Evolutionary conservation across 257 asterid species (phyloP).

Genomic region (Penstemon barbatus): DNA sequence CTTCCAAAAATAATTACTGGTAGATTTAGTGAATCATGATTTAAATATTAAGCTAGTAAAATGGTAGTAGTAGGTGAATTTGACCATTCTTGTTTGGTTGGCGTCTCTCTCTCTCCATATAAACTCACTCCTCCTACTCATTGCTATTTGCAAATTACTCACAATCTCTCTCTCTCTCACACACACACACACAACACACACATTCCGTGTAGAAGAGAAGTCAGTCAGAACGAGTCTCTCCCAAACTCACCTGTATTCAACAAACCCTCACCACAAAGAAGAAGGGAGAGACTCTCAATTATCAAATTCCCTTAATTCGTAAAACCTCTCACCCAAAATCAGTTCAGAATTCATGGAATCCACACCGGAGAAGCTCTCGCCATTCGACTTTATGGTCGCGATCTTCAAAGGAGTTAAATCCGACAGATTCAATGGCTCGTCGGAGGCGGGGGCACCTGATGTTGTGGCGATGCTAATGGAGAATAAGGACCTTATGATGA

Average conservation of each 20-base stretch:
- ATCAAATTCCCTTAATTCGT: too few species aligned
- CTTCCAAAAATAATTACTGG: too few species aligned
- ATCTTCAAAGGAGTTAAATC: constrained; percentile 64
- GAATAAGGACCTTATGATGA: constrained; percentile 71
- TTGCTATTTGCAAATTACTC: background rate
- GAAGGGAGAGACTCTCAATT: constrained; percentile 35
- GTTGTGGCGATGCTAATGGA: constrained; percentile 67
- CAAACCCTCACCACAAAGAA: constrained; percentile 12
- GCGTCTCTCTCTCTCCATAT: constrained; percentile 31
- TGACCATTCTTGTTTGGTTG: constrained; percentile 79
- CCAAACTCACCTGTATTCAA: constrained; percentile 33
- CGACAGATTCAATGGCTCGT: constrained; percentile 63
- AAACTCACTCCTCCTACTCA: background rate
- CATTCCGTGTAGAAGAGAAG: constrained; percentile 33
- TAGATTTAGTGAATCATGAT: too few species aligned
- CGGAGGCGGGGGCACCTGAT: constrained; percentile 47
- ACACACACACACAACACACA: constrained; percentile 23
- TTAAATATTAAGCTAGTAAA: too few species aligned
- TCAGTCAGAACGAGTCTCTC: constrained; percentile 42
- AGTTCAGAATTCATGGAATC: constrained; percentile 46
- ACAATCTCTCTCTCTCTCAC: constrained; percentile 11
- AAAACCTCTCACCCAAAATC: background rate
- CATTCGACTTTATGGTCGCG: constrained; percentile 84
- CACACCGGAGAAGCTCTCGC: constrained; percentile 65
- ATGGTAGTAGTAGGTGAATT: constrained; percentile 43